Evolutionary conservation across 768 basidiomycete species (phyloP).

Genomic region (Leccinum sublutescens): DNA sequence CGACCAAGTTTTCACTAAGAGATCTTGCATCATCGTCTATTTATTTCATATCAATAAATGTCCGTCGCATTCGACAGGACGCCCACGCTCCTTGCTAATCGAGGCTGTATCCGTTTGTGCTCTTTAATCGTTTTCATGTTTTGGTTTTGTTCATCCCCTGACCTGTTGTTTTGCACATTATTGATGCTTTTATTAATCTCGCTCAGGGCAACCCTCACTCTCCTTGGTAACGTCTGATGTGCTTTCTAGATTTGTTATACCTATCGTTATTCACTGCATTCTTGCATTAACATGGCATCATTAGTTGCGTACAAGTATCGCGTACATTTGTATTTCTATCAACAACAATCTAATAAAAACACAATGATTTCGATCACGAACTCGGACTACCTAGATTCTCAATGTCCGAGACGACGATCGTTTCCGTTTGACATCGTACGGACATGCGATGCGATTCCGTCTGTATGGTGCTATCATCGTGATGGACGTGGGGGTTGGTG

Average conservation of each 20-base stretch:
- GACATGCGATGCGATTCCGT: constrained; percentile 4
- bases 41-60: neutral
- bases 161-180: constrained; percentile 1
- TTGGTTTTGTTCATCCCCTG: neutral
- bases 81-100: constrained; percentile 17
- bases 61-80: constrained; percentile 13
- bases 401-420: constrained; percentile 13
- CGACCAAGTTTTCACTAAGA: neutral
- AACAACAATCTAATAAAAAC: constrained; percentile 4
- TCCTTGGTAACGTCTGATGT: constrained; percentile 4
- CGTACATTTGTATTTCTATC: constrained; percentile 21
- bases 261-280: constrained; percentile 13
- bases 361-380: neutral
- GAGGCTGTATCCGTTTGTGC: neutral
- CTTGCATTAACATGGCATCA: constrained; percentile 11
- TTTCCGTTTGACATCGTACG: constrained; percentile 20
- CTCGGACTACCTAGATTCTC: neutral
- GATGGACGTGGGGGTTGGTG: neutral
- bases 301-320: constrained; percentile 5
- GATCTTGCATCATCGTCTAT: constrained; percentile 1
- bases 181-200: constrained; percentile 15
- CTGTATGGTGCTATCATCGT: neutral
- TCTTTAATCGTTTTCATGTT: constrained; percentile 1
- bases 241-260: constrained; percentile 2
- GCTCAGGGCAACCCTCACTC: constrained; percentile 5